phyloP scores from a whole-genome alignment of 2,329 filamentous ascomycete genomes.

The Akanthomyces muscarius region DNA sequence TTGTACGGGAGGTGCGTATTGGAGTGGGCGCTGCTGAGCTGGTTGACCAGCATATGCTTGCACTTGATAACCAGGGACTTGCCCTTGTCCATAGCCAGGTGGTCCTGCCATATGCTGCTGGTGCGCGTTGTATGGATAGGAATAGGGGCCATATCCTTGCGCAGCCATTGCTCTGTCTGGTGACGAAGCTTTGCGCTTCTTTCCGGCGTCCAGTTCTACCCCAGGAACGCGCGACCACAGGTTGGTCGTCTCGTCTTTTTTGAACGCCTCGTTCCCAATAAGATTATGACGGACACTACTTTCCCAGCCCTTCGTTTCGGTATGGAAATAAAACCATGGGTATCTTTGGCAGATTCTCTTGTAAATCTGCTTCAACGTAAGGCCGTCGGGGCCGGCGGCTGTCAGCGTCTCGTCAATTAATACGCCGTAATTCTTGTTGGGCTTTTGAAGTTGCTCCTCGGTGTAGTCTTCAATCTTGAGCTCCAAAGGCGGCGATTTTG shows the following conservation, averaged over 20 bases:
- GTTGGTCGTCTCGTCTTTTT: constrained; percentile 53
- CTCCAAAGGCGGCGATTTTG: constrained; percentile 57
- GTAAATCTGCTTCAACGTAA: constrained; percentile 60
- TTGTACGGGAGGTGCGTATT: constrained; percentile 21
- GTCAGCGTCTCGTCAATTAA: constrained; percentile 58
- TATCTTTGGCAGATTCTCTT: constrained; percentile 57
- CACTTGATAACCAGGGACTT: constrained; percentile 32
- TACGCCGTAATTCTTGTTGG: constrained; percentile 59
- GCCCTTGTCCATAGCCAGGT: constrained; percentile 32
- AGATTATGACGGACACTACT: constrained; percentile 62
- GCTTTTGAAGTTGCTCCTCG: constrained; percentile 55
- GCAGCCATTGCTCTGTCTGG: constrained; percentile 45
- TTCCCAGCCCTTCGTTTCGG: constrained; percentile 62
- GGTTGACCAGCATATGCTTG: constrained; percentile 27
- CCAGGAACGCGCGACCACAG: constrained; percentile 56
- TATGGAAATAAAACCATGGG: constrained; percentile 56
- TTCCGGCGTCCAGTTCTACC: constrained; percentile 56
- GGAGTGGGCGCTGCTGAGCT: constrained; percentile 17
- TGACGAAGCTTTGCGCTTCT: constrained; percentile 54
- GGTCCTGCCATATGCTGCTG: constrained; percentile 32
- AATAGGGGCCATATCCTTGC: constrained; percentile 36
- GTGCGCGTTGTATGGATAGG: constrained; percentile 32
- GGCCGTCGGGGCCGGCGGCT: constrained; percentile 49
- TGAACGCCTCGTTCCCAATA: constrained; percentile 58
- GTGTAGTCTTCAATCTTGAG: constrained; percentile 54